Evolutionary conservation across 2,329 filamentous ascomycete genomes (phyloP).

Genomic region (Escovopsis sp.): DNA sequence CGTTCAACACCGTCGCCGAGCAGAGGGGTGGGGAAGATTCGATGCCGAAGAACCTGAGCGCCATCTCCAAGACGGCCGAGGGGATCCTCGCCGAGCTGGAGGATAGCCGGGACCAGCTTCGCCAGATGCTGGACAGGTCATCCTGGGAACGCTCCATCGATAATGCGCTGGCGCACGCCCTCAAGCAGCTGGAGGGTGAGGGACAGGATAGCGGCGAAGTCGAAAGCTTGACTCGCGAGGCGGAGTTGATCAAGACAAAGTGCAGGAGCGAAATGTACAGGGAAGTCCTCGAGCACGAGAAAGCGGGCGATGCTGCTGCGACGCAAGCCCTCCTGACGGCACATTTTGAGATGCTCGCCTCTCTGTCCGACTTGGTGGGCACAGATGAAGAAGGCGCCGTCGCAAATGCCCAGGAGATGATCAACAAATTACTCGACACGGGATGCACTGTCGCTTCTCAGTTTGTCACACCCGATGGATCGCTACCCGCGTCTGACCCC

Average conservation of each 20-base stretch:
- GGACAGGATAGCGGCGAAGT: conserved; percentile 44
- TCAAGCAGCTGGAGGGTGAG: conserved; percentile 59
- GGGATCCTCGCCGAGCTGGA: conserved; percentile 71
- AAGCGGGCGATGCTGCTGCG: conserved; percentile 58
- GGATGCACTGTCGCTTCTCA: conserved; percentile 65
- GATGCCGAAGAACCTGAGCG: conserved; percentile 52
- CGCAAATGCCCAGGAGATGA: conserved; percentile 59
- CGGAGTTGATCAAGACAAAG: conserved; percentile 69
- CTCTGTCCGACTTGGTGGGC: conserved; percentile 64
- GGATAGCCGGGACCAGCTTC: conserved; percentile 72
- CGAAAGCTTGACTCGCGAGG: conserved; percentile 61
- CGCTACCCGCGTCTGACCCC: conserved; percentile 43
- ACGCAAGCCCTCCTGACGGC: conserved; percentile 75
- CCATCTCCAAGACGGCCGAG: conserved; percentile 76
- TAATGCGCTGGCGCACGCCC: conserved; percentile 71
- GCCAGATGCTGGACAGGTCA: conserved; percentile 64
- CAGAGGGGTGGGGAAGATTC: conserved; percentile 35
- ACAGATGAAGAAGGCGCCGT: conserved; percentile 79
- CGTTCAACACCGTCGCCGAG: conserved; percentile 74
- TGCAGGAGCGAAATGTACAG: conserved; percentile 67
- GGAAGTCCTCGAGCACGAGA: conserved; percentile 73
- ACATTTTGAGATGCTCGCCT: conserved; percentile 81
- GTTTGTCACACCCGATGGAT: conserved; percentile 79
- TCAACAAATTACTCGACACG: conserved; percentile 62
- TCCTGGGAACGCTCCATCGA: conserved; percentile 84